Base-by-base conservation (phyloP, 2,329 filamentous ascomycete species). In the Fusarium sp. region DNA sequence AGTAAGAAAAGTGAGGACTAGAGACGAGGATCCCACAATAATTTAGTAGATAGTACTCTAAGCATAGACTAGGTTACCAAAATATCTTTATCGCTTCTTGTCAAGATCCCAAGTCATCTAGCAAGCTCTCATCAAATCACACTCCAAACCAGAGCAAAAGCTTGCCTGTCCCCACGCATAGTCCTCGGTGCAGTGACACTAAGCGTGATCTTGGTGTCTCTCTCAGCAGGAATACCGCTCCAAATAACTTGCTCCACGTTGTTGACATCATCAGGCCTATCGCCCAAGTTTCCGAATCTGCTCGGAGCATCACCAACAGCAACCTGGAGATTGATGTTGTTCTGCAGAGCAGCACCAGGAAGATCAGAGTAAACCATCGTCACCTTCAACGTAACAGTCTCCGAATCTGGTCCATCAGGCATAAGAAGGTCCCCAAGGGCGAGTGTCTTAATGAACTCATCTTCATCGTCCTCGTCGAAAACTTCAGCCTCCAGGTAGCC, bases 1-100 rank as follows among this genome's bases (percentile, higher is more conserved):
- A 29, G 25, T 4, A 29, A n/a, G 10, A 29, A 29, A 25, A 9
- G 1, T 8, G 10, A 18, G 4, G 7, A 8, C n/a, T 11, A 12
- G 2, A 11, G n/a, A 12, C 10, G 15, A 25, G 0, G 6, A 25
- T 19, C 3, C 10, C 4, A 29, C 11, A 0, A 29, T 3, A 15
- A n/a, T 21, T 16, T 16, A 16, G 0, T 21, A 21, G 0, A 10
- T 11, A 29, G 5, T 4, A 16, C 12, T 4, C 4, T 21, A 3
- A 27, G 19, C 0, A 11, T 21, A 11, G 25, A 1, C 14, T 29
- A 21, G 29, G 23, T 3, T 0, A 4, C 44, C 2, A 15, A 6
- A 16, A 10, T 8, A 6, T 4, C 16, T 3, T 3, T 3, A 0
- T n/a, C 4, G 2, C 14, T 3, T 10, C 7, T 4, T 7, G 4